These are phyloP conservation scores for Lecanicillium sp. DNA, from an alignment of 2,329 filamentous ascomycete species.

Conservation along the genomic window DNA sequence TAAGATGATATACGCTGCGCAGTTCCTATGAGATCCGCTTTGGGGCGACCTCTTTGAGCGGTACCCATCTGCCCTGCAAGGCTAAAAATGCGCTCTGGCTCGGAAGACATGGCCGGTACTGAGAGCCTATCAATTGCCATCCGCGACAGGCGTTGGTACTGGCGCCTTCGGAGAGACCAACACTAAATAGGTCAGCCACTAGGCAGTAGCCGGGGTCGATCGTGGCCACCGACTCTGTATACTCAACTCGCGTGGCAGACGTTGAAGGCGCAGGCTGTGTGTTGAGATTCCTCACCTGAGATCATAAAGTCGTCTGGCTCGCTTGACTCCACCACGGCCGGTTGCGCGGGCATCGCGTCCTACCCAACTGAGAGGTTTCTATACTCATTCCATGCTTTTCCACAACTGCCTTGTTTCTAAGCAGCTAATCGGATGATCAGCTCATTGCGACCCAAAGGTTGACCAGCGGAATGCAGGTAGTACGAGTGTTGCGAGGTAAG, in stretches of 20 bases:
- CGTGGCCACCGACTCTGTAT: conserved; percentile 6
- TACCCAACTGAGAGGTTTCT: background rate
- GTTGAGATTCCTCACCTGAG: conserved; percentile 1
- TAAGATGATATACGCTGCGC: conserved; percentile 7
- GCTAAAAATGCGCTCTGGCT: conserved; percentile 8
- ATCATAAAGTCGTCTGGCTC: conserved; percentile 1
- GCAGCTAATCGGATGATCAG: background rate
- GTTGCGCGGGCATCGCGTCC: background rate
- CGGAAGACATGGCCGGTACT: conserved; percentile 6
- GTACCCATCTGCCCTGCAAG: conserved; percentile 1
- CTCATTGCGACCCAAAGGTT: background rate
- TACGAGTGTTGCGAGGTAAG: background rate
- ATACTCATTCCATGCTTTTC: background rate
- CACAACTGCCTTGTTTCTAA: background rate
- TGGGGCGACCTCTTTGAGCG: background rate
- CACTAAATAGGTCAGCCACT: conserved; percentile 6
- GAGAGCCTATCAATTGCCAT: conserved; percentile 8
- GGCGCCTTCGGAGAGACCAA: conserved; percentile 5
- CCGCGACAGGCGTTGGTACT: conserved; percentile 6
- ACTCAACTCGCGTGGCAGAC: conserved; percentile 2
- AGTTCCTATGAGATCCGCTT: conserved; percentile 6
- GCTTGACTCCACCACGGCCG: background rate
- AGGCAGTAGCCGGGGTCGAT: conserved; percentile 6
- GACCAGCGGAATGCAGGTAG: background rate
- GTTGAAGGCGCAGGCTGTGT: conserved; percentile 1